These are phyloP conservation scores for Fraxinus sp. DNA, from an alignment of 305 asterid genomes.

Conservation along the genomic window DNA sequence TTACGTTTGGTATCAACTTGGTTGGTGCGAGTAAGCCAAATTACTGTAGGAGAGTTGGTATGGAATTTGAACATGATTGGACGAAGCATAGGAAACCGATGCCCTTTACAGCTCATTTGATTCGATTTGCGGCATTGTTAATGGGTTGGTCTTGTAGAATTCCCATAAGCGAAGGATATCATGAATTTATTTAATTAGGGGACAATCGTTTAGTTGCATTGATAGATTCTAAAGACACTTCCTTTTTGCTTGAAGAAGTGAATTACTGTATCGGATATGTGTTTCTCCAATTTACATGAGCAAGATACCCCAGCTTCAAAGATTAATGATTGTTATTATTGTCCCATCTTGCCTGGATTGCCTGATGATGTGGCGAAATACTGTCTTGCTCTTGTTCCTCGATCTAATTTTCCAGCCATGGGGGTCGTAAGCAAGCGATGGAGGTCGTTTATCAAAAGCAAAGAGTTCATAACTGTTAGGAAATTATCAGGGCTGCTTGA, in stretches of 20 bases:
- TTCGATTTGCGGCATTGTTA: conserved; percentile 48
- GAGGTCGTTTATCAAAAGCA: conserved; percentile 66
- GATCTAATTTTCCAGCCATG: conserved; percentile 53
- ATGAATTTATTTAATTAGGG: conserved; percentile 48
- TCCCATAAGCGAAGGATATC: conserved; percentile 61
- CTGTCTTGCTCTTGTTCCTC: conserved; percentile 79
- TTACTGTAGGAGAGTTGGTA: conserved; percentile 41
- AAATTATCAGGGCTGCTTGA: conserved; percentile 65
- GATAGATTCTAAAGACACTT: neutral
- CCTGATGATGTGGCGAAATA: conserved; percentile 73
- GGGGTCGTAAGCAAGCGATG: conserved; percentile 65
- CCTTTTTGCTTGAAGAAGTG: conserved; percentile 31
- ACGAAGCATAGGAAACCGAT: conserved; percentile 42
- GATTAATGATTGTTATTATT: conserved; percentile 25
- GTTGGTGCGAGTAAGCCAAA: conserved; percentile 27
- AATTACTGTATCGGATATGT: conserved; percentile 41
- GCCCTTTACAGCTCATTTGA: conserved; percentile 50
- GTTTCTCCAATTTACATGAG: conserved; percentile 35
- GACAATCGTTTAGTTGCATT: conserved; percentile 22
- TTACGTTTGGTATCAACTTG: conserved; percentile 18
- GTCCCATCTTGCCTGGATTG: conserved; percentile 69
- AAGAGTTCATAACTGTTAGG: conserved; percentile 59
- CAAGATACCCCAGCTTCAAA: conserved; percentile 32
- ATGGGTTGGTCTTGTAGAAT: conserved; percentile 75
- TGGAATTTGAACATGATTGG: conserved; percentile 66